Conservation (phyloP, 495 filamentous ascomycete genomes). For the Neurospora africana region DNA sequence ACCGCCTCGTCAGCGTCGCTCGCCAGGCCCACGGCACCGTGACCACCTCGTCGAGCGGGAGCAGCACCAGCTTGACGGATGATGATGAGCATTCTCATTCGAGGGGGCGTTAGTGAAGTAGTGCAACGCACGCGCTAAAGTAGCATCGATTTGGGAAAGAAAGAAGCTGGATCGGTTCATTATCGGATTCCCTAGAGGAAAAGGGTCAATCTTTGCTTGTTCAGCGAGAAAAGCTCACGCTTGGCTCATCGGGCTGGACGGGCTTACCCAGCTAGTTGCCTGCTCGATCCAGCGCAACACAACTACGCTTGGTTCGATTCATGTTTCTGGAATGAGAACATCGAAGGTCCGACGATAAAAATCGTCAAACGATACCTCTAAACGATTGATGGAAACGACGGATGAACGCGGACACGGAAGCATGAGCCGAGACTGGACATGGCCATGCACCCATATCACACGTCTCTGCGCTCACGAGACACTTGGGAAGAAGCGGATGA, state of each 20-base stretch:
- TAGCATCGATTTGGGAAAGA: neutral
- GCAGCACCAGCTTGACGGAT: slow-evolving; percentile 15
- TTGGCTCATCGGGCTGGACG: too few species aligned
- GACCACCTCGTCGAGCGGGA: slow-evolving; percentile 17
- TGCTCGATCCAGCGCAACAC: too few species aligned
- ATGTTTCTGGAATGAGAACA: neutral
- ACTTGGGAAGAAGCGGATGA: too few species aligned
- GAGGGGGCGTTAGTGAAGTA: neutral
- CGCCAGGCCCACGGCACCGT: slow-evolving; percentile 27
- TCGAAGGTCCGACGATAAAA: neutral
- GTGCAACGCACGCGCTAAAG: neutral
- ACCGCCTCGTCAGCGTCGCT: slow-evolving; percentile 42
- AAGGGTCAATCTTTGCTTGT: neutral
- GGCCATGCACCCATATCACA: neutral
- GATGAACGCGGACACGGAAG: neutral
- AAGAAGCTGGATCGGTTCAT: neutral
- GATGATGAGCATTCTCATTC: neutral
- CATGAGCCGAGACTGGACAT: neutral
- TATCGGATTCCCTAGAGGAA: too few species aligned
- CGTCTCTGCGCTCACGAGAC: too few species aligned
- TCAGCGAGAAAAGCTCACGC: too few species aligned
- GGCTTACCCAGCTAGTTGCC: too few species aligned
- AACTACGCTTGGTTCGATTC: too few species aligned
- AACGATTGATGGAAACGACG: neutral
- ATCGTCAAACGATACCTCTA: neutral